Percentiles rank a stretch among this genome's conserved stretches.
phyloP scores from a whole-genome alignment of 2,329 filamentous ascomycete genomes.

The Thielaviopsis populi region DNA sequence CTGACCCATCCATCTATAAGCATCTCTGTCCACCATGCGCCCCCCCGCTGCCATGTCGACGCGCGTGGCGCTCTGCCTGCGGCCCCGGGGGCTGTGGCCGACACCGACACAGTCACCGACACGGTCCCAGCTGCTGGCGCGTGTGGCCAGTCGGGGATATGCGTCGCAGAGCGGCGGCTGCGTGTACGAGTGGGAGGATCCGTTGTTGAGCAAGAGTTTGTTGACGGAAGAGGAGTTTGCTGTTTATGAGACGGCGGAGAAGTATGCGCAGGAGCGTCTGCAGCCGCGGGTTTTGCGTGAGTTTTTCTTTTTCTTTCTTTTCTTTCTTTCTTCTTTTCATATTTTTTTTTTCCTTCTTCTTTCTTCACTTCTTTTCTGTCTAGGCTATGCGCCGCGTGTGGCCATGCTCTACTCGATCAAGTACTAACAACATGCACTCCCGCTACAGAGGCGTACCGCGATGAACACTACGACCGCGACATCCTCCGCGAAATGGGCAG shows the following conservation, averaged over 20 bases:
- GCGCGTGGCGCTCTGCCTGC: not conserved
- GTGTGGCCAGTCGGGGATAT: not conserved
- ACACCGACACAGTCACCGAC: no score
- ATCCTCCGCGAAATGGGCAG: constrained; percentile 89
- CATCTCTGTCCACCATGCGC: no score
- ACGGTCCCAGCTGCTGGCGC: not conserved
- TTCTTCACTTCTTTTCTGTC: not conserved
- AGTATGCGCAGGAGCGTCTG: constrained; percentile 85
- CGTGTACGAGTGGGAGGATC: constrained; percentile 81
- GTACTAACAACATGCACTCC: not conserved
- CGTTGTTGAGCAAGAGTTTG: constrained; percentile 56
- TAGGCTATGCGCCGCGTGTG: no score
- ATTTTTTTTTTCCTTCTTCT: no score
- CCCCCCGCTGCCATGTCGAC: not conserved
- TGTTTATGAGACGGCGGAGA: constrained; percentile 77
- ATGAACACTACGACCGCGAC: constrained; percentile 72
- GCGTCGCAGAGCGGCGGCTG: not conserved
- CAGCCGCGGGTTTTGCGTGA: constrained; percentile 72
- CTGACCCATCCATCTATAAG: no score
- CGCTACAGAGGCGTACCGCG: constrained; percentile 57
- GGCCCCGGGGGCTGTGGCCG: no score
- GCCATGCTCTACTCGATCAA: not conserved
- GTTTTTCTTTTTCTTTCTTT: constrained; percentile 21
- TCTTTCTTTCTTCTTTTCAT: no score
- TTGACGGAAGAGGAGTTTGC: constrained; percentile 83